Evolutionary conservation across 2,329 filamentous ascomycete species (phyloP), one percentile per base, ranked within the genome.

Genomic region (Aspergillus sp.): DNA sequence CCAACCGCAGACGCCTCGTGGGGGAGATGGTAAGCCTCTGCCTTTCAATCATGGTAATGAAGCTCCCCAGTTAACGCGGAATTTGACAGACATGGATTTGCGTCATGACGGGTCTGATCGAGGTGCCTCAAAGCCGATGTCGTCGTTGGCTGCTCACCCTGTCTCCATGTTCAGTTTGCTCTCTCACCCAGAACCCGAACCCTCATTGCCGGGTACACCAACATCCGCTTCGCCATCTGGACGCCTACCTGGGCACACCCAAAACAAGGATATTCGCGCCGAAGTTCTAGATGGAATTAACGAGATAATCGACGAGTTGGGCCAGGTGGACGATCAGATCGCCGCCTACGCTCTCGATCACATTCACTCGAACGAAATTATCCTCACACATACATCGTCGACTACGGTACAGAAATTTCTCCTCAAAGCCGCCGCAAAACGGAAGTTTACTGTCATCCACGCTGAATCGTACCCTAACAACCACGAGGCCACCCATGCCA

Each of bases 251-350:
- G 67, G 68, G 7, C 67, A 72, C 27, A 60, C 62, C 8, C 67
- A 62, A 27, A 67, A 56, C 54, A 84, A 90, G 59, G 89, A 96
- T 62, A 81, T 98, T 58, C 90, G 92, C 60, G 91, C 91, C 14
- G 95, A 98, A 75, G 89, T 98, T 25, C 88, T 97, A 64, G 90
- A 95, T 67, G 95, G 93, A 43, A 97, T 99, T 68, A 88, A 91
- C 68, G 95, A 99, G 73, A 92, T 99, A 59, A 90, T 96, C 74
- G 95, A 99, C 70, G 95, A 99, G 77, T 87, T 99, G 56, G 89
- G 90, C 64, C 90, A 93, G 70, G 92, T 92, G 7, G 95, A 97
- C 71, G 91, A 96, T 69, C 92, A 96, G 75, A 96, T 99, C 66
- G 90, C 93, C 2, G 86, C 87, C 21, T 90, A 92, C 63, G 90